Evolutionary conservation across 306 rosid species (phyloP).

Genomic region (Cucurbita maxima): DNA sequence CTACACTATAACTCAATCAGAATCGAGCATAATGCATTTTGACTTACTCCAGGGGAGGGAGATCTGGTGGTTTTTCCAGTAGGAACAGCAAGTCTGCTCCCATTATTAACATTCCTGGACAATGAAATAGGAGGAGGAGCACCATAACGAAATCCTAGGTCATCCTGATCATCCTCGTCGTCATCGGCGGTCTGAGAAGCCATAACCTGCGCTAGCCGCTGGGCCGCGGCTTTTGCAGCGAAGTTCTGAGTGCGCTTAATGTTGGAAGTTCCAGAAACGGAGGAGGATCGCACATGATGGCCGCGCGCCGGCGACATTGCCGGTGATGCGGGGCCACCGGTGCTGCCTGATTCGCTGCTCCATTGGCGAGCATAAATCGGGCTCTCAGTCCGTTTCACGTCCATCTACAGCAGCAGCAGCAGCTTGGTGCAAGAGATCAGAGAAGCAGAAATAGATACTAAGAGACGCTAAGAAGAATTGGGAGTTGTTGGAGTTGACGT

Average conservation of each 20-base stretch:
- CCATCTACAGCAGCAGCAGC: constrained; percentile 17
- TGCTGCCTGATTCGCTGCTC: constrained; percentile 30
- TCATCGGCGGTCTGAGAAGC: constrained; percentile 74
- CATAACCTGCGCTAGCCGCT: constrained; percentile 97
- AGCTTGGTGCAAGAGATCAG: not conserved
- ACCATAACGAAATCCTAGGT: constrained; percentile 76
- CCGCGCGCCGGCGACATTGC: constrained; percentile 47
- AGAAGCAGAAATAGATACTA: not conserved
- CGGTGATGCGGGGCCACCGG: constrained; percentile 22
- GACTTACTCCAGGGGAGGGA: constrained; percentile 50
- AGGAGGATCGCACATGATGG: constrained; percentile 72
- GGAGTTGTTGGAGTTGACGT: not conserved
- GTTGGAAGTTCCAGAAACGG: constrained; percentile 59
- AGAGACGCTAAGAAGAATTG: not conserved
- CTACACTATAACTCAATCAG: not conserved
- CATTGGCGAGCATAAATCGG: constrained; percentile 36
- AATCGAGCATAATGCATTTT: not conserved
- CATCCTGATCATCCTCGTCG: constrained; percentile 51
- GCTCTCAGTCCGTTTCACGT: constrained; percentile 30
- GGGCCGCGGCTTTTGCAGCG: constrained; percentile 95
- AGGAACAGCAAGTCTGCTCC: constrained; percentile 20
- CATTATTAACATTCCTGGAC: constrained; percentile 24
- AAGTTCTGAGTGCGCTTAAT: constrained; percentile 82
- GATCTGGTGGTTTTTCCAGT: constrained; percentile 37
- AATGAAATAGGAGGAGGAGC: constrained; percentile 81